A percentile compares a stretch with the other conserved stretches of the same genome.
These are phyloP conservation scores for Phytopythium sindhum DNA, from an alignment of 352 stramenopile genomes.

Conservation along the genomic window DNA sequence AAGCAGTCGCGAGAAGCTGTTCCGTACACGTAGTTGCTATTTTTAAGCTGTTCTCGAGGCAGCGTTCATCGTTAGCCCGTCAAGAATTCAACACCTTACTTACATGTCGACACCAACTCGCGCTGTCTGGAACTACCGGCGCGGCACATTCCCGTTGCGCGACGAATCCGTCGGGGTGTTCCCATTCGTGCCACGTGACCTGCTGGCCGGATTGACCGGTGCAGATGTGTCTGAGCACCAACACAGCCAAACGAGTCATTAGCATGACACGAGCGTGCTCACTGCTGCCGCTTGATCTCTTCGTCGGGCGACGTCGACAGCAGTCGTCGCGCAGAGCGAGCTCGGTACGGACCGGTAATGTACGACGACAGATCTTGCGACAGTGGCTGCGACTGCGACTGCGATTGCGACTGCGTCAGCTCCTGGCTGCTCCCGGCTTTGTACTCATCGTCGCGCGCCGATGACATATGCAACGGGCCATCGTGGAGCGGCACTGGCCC, in stretches of 20 bases:
- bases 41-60: constrained; percentile 3
- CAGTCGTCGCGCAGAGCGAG: neutral
- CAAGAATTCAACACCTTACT: neutral
- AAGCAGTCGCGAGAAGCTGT: neutral
- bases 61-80: neutral
- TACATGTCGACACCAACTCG: neutral
- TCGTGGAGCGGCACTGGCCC: neutral
- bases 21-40: neutral
- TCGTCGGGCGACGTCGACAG: constrained; percentile 12
- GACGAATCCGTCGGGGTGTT: neutral
- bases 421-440: constrained; percentile 7
- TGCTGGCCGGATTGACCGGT: neutral
- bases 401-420: constrained; percentile 7
- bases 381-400: constrained; percentile 3
- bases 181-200: neutral
- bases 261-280: neutral
- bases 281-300: constrained; percentile 17
- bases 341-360: constrained; percentile 1
- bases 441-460: neutral
- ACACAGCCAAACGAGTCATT: neutral
- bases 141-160: neutral
- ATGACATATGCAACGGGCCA: neutral
- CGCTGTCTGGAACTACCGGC: neutral
- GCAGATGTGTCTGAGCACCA: neutral
- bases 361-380: neutral